Percentiles rank a stretch among this genome's conserved stretches.
phyloP scores from a whole-genome alignment of 2,329 filamentous ascomycete genomes.

The Stylonectria norvegica region DNA sequence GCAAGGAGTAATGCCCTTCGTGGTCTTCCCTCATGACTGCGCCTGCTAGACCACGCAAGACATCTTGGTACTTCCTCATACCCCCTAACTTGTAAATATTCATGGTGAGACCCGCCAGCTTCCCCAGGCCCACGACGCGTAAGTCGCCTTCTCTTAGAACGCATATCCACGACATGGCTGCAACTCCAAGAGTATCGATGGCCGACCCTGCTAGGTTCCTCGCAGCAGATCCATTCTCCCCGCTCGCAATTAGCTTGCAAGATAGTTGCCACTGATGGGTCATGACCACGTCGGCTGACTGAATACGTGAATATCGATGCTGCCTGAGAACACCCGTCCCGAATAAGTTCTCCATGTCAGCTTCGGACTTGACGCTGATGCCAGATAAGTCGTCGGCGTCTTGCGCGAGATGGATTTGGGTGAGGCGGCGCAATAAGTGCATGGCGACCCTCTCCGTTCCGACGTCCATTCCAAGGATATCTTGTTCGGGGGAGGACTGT shows the following conservation, averaged over 20 bases:
- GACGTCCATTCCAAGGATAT: neutral
- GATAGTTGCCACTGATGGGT: neutral
- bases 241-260: neutral
- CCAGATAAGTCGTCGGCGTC: neutral
- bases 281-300: neutral
- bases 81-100: neutral
- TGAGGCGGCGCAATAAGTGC: neutral
- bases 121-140: neutral
- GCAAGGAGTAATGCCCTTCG: neutral
- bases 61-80: neutral
- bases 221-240: neutral
- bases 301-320: neutral
- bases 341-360: neutral
- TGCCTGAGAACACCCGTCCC: neutral
- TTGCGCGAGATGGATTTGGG: neutral
- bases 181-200: neutral
- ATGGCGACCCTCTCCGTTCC: neutral
- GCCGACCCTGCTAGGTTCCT: neutral
- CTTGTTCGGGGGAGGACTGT: neutral
- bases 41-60: neutral
- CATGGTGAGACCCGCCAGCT: neutral
- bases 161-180: neutral
- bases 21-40: neutral
- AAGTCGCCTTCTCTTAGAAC: neutral
- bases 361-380: neutral